A percentile compares a stretch with the other conserved stretches of the same genome.
phyloP scores from a whole-genome alignment of 352 stramenopile genomes.

The Globisporangium solare region DNA sequence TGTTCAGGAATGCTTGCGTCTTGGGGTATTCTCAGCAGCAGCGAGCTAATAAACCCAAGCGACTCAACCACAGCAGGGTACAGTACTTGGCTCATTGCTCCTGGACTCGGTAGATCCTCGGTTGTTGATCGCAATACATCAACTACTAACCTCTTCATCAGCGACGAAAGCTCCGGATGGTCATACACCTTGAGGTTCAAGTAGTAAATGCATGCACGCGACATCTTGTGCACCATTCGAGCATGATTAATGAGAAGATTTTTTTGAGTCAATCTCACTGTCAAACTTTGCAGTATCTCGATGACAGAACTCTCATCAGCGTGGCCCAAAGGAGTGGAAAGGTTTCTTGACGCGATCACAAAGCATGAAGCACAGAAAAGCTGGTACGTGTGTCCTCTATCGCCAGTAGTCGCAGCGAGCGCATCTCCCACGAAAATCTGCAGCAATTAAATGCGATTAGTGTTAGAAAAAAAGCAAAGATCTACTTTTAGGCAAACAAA shows the following conservation, averaged over 20 bases:
- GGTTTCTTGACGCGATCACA: conserved; percentile 20
- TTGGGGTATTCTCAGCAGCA: conserved; percentile 7
- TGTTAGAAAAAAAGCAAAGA: not conserved
- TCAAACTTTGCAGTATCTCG: conserved; percentile 5
- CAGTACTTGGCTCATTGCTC: not conserved
- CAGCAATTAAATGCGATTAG: too few relatives aligned
- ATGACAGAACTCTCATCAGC: not conserved
- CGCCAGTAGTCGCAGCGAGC: too few relatives aligned
- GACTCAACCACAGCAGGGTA: conserved; percentile 1
- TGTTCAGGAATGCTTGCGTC: not conserved
- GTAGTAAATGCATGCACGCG: conserved; percentile 11
- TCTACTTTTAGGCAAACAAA: not conserved
- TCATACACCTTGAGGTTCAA: not conserved
- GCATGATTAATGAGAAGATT: not conserved
- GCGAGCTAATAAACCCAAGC: conserved; percentile 6
- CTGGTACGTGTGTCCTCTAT: conserved; percentile 21
- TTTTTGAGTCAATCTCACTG: conserved; percentile 1
- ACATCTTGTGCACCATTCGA: conserved; percentile 15
- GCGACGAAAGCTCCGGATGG: not conserved
- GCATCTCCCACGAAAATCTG: too few relatives aligned
- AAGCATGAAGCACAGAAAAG: conserved; percentile 47
- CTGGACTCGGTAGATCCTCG: not conserved
- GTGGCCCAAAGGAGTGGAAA: not conserved
- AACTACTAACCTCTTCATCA: conserved; percentile 10
- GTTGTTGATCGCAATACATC: conserved; percentile 7